Evolutionary conservation across 2,329 filamentous ascomycete species (phyloP), one percentile per base, ranked within the genome.

Genomic region (Colletotrichum graminicola): DNA sequence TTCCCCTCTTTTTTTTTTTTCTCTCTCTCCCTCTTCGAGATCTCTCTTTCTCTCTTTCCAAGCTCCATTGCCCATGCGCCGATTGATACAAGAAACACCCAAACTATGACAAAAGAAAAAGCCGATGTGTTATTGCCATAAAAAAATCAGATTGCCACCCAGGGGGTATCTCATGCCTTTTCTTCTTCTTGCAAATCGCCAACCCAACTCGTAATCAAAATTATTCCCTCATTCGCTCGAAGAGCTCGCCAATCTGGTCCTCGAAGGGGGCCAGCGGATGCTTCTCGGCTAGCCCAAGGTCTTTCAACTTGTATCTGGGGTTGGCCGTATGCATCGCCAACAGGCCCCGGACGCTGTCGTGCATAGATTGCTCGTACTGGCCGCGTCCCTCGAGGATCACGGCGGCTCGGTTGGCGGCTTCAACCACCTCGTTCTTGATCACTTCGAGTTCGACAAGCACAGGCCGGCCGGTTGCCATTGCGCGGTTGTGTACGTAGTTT

Each of bases 271-370:
- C 61, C 8, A 75, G 73, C 11, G 74, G 74, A 45, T 75, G 73
- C 59, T 69, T 67, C 45, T 75, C 74, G 29, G 66, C 72, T n/a
- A 75, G 55, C 32, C 65, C 74, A 23, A 75, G 56, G 26, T 75
- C 74, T 14, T 45, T 54, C 21, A 75, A 34, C 69, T 65, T 75
- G 62, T 75, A 75, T 12, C 74, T 62, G 18, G 65, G 59, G 60
- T 75, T 75, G 4, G 74, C 70, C 6, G 74, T 75, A 69, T 75
- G 74, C 74, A 75, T 75, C 41, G 72, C 70, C 62, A 74, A 67
- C 69, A 74, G 68, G 43, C 74, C 74, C 5, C 69, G 32, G 41
- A 74, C 74, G 34, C 70, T 71, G 45, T 71, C 74, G 16, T 72
- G 67, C 66, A 70, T 70, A 5, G 73, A 72, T 36, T 74, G 56